Base-by-base conservation (phyloP, 352 stramenopile species). In the Globisporangium barbulae region DNA sequence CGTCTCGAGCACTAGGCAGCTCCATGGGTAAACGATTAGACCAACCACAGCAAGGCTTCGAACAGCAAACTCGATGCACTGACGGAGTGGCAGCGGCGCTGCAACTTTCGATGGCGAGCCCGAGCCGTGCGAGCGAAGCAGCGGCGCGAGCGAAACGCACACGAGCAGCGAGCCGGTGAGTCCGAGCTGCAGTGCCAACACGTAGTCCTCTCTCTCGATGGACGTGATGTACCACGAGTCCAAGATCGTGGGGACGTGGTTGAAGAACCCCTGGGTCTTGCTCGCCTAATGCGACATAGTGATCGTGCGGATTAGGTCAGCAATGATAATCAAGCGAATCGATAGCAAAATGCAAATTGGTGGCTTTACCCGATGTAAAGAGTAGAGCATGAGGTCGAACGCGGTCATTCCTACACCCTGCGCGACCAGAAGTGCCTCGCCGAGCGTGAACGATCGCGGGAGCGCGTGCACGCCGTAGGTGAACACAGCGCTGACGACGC, bases 381-480 rank as follows among this genome's bases (percentile, higher is more conserved):
- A 83, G 48, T 74, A 72, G 35, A 94, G 71, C 4, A 76, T 12
- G 10, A 85, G 65, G 30, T 94, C 84, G 35, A 85, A 74, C 6
- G 72, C 50, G 17, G 69, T 72, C 49, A 92, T 61, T 1, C 81
- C 73, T 21, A 92, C 33, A 3, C 76, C 78, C 53, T 94, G 79
- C 2, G 82, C 73, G 19, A 91, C 72, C 21, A 94, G 72, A 45
- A 90, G 37, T 10, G 76, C 83, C 66, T 95, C 86, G 0, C 86
- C 84, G 33, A 91, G 53, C 2, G 82, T 95, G 54, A 95, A 92
- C 10, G 86, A 94, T 5, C 75, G 69, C 17, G 73, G 73, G 5
- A 93, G 59, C 5, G 74, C 69, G 10, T 68, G 60, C 9, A 88
- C 62, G 0, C 79, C 83, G 22, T 69, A 78, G 39, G 64, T 56